Evolutionary conservation across 2,329 filamentous ascomycete species (phyloP).

Genomic region (Truncatella angustata): DNA sequence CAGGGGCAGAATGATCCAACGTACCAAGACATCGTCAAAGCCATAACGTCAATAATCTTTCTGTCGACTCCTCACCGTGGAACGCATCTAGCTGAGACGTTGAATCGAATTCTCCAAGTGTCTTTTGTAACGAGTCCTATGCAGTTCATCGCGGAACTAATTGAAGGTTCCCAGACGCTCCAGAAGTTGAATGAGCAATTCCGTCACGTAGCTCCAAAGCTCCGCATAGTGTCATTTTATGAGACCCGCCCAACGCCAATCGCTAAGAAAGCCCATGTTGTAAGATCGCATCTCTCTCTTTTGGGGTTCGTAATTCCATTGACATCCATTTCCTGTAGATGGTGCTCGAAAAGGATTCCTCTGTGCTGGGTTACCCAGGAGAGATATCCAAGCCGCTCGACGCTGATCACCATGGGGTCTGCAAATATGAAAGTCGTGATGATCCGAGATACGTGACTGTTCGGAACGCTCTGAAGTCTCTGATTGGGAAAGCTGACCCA

Average conservation of each 20-base stretch:
- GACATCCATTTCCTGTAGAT: slow-evolving; percentile 12
- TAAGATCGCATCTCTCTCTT: slow-evolving; percentile 7
- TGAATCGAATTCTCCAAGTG: slow-evolving; percentile 27
- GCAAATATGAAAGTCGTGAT: slow-evolving; percentile 34
- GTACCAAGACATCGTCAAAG: slow-evolving; percentile 23
- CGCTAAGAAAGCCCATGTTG: slow-evolving; percentile 11
- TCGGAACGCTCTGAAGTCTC: slow-evolving; percentile 25
- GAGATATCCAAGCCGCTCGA: slow-evolving; percentile 32
- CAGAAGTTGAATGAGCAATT: slow-evolving; percentile 28
- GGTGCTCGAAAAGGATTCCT: slow-evolving; percentile 33
- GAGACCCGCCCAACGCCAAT: slow-evolving; percentile 20
- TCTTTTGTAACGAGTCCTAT: slow-evolving; percentile 17
- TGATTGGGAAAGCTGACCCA: slow-evolving; percentile 14
- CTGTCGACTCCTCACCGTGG: slow-evolving; percentile 33
- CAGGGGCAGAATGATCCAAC: slow-evolving; percentile 22
- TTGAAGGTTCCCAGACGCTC: slow-evolving; percentile 18
- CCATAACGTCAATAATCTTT: slow-evolving; percentile 27
- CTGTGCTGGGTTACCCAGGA: slow-evolving; percentile 38
- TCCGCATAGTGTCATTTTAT: slow-evolving; percentile 26
- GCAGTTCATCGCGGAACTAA: slow-evolving; percentile 27
- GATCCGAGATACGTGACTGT: slow-evolving; percentile 37
- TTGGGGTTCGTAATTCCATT: neutral
- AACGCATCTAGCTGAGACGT: slow-evolving; percentile 24
- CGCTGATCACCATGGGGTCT: slow-evolving; percentile 41
- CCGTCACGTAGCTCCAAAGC: slow-evolving; percentile 20